Evolutionary conservation across 129 eudicot genomes (phyloP).

Genomic region (Scalesia atractyloides): DNA sequence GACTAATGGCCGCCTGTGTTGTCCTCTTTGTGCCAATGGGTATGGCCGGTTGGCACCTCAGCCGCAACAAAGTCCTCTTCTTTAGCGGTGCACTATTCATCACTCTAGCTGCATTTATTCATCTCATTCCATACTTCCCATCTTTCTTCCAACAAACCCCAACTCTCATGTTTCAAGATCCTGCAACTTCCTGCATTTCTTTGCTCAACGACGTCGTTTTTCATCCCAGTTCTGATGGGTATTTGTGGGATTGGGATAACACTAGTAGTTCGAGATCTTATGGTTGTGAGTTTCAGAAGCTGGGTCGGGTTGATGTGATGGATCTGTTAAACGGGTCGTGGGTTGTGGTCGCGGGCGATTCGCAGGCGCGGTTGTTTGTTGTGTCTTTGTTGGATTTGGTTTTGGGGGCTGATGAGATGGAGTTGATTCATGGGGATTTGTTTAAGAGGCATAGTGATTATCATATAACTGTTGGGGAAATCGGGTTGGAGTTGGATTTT

Average conservation of each 20-base stretch:
- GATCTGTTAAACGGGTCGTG: constrained; percentile 92
- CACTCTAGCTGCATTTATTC: constrained; percentile 88
- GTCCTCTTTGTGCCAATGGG: constrained; percentile 94
- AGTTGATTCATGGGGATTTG: constrained; percentile 63
- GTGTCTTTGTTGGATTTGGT: constrained; percentile 74
- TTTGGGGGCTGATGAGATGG: constrained; percentile 59
- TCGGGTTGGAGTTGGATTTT: constrained; percentile 86
- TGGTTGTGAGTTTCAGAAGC: constrained; percentile 67
- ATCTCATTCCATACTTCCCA: constrained; percentile 82
- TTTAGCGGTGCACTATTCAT: constrained; percentile 91
- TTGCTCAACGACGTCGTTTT: constrained; percentile 49
- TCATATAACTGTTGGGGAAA: constrained; percentile 53
- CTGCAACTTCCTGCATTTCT: constrained; percentile 50
- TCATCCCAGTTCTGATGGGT: constrained; percentile 24
- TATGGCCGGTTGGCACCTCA: constrained; percentile 97
- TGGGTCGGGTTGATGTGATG: constrained; percentile 65
- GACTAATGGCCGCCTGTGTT: constrained; percentile 81
- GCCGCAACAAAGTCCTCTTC: constrained; percentile 92
- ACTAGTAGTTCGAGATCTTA: constrained; percentile 25
- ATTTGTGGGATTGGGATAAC: constrained; percentile 60
- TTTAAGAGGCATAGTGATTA: constrained; percentile 95
- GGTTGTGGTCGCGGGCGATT: constrained; percentile 96
- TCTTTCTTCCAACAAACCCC: constrained; percentile 39
- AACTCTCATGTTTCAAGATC: constrained; percentile 33
- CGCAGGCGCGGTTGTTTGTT: constrained; percentile 76